Evolutionary conservation across 805 yeast species (phyloP), one percentile per base, ranked within the genome.

Genomic region (Lipomyces yamanashiensis): DNA sequence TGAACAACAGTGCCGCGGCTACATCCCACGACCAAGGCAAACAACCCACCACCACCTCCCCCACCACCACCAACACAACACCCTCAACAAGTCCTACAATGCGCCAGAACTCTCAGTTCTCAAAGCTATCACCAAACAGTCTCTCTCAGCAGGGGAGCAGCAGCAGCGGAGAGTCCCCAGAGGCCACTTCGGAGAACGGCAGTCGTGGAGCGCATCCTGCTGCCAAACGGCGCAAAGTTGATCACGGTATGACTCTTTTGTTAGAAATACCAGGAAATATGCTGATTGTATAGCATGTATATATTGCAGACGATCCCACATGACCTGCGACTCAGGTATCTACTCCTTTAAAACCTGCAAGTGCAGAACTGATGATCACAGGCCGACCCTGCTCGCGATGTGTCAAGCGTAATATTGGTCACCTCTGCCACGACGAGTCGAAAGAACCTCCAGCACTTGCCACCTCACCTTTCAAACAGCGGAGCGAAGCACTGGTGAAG

Each of bases 241-340:
- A 64, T 44, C 68, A 64, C 36, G 68, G 67, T 64, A 21, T 19
- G 63, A 19, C 7, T 15, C 17, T 23, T 34, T 17, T 48, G 15
- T 13, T 34, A 28, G 15, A 15, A 40, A 34, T 28, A 2, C 34
- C 8, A 13, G 37, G 9, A 28, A 17, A 37, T 15, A 33, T 17
- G 15, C 21, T 8, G 44, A 12, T 19, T 33, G 17, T 52, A 9
- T 36, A 61, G 96, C 98, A 0, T 92, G 98, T 77, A 88, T 92
- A 0, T 92, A 89, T 72, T 92, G 98, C 74, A 84, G 97, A 43
- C 79, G 98, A 59, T 90, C 97, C 0, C 98, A 92, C 74, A 90
- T 92, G 92, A 89, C 91, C 36, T 92, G 98, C 77, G 96, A 92
- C 74, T 88, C 86, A 50, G 79, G 84, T 67, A 47, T 21, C 66